Evolutionary conservation across 768 basidiomycete genomes (phyloP), one percentile per base, ranked within the genome.

Genomic region (Psilocybe subaeruginosa): DNA sequence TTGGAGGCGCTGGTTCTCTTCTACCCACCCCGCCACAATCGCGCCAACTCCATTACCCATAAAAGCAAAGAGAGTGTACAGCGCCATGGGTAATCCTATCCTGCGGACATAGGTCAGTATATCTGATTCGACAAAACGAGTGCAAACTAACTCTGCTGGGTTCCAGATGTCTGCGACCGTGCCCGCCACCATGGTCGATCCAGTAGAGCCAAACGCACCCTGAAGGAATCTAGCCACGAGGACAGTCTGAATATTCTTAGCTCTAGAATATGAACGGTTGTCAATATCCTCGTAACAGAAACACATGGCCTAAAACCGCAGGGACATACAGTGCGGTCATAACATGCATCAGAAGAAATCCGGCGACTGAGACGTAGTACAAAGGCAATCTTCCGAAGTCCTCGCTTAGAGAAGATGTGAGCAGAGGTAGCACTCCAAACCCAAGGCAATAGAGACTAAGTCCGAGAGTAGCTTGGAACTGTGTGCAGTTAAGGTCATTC

Each of bases 41-140:
- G 91, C 87, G 2, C 86, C 92, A 0, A 92, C 37, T 0, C 86
- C 90, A 0, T 82, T 85, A 0, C 85, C 87, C 1, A 79, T 80
- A 9, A 92, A 69, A 0, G 87, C 89, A 0, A 80, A 73, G 2
- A 86, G 67, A 0, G 89, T 78, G 69, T 90, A 94, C 0, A 90
- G 66, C 0, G 87, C 77, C 90, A 93, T 92, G 0, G 91, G 90
- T 1, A 88, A 61, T 2, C 91, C 91, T 8, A 91, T 87, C 59
- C 89, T 91, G 54, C 16, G 11, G 47, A 17, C 30, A n/a, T n/a
- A 45, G 48, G 52, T 48, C 41, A 52, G 8, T 4, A 6, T 19
- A 50, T 30, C 19, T 8, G 33, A 4, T 52, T 8, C 5, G 19
- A 47, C 27, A 39, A 5, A 5, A 39, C 12, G 63, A 47, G 14